Evolutionary conservation across 2,329 filamentous ascomycete species (phyloP), one percentile per base, ranked within the genome.

Genomic region (Orbilia ellipsospora): DNA sequence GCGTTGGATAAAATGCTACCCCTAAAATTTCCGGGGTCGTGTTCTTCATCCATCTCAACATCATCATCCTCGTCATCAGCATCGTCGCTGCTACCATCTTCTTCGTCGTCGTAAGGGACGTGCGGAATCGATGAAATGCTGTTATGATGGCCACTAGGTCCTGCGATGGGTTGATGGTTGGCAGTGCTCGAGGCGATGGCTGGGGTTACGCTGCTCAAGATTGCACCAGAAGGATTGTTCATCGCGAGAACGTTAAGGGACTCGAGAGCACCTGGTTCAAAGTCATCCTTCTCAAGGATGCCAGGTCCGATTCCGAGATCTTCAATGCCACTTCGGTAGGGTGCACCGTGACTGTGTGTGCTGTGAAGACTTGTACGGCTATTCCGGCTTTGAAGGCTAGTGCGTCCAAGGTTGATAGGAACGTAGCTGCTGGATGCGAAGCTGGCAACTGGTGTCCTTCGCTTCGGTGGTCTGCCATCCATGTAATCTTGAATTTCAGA

Each of bases 11-110:
- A 50, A 56, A 60, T 74, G 23, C 70, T 74, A 5, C 56, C 48
- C 8, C 70, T 56, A 18, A 74, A 74, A 16, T 64, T 61, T 10
- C 48, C 73, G 15, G 55, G 60, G 18, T 61, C 57, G 18, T 69
- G 72, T 13, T 63, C 68, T 13, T 76, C 63, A 44, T 78, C 63
- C 63, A 73, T 78, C 2, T 77, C 78, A 44, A 79, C 78, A 28
- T 79, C 78, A 6, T 78, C 78, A 26, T 80, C 78, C 20, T 80
- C 78, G 1, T 75, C 78, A 45, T 76, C 77, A 31, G 74, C 78
- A 52, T 66, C 57, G 54, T 66, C 57, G 8, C 68, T 77, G 54
- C 65, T 62, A 16, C 66, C 56, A 0, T 36, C 63, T 28, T 60
- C 54, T 4, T 68, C 63, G 1, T 57, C 51, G 5, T 61, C 31